phyloP scores from a whole-genome alignment of 225 moss, liverwort and hornwort genomes.

The Thuidium tamariscinum region DNA sequence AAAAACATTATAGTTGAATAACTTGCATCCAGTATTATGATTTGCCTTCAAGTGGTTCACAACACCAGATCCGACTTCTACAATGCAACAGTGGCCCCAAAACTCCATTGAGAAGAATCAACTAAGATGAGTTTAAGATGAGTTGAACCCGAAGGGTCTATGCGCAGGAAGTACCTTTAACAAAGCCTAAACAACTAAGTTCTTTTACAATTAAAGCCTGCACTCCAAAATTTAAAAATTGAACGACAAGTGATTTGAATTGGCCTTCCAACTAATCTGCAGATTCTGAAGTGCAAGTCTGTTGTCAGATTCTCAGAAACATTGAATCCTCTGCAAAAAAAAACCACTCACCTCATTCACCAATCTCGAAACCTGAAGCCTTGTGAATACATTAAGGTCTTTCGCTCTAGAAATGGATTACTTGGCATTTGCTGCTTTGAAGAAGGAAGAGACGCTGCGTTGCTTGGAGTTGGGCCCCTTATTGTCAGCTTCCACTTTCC shows the following conservation, averaged over 20 bases:
- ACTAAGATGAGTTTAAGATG: background rate
- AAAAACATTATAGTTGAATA: background rate
- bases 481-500: constrained; percentile 28
- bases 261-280: background rate
- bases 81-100: background rate
- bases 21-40: background rate
- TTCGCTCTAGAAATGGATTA: background rate
- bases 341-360: background rate
- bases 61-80: background rate
- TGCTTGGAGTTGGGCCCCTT: constrained; percentile 24
- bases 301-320: background rate
- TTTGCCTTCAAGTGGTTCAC: background rate
- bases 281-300: background rate
- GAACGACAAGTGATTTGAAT: background rate
- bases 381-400: background rate
- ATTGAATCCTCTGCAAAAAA: background rate
- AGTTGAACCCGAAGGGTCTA: background rate
- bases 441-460: constrained; percentile 41
- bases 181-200: background rate
- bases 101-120: background rate
- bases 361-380: background rate
- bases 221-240: background rate
- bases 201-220: background rate
- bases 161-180: background rate
- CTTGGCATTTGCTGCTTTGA: constrained; percentile 29